Percentiles rank a stretch among this genome's conserved stretches.
These are phyloP conservation scores for Escovopsis weberi DNA, from an alignment of 2,329 filamentous ascomycete species.

Conservation along the genomic window DNA sequence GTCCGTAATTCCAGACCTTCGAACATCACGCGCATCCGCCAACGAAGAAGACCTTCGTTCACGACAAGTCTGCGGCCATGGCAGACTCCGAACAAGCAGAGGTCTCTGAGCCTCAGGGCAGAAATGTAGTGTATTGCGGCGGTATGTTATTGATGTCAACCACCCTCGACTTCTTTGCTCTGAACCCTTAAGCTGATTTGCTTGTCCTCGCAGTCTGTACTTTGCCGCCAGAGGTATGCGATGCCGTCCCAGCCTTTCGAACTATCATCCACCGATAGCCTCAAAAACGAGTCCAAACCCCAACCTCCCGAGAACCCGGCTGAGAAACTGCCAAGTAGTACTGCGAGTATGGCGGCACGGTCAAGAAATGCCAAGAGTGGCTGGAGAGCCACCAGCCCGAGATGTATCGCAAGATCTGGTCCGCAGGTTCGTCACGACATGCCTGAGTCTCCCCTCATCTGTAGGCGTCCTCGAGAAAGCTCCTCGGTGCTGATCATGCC, in stretches of 20 bases:
- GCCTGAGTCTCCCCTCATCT: neutral
- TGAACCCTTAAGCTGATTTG: neutral
- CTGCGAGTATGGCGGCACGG: conserved; percentile 94
- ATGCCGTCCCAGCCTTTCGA: neutral
- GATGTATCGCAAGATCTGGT: conserved; percentile 72
- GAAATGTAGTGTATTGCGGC: conserved; percentile 42
- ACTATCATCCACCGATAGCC: no score
- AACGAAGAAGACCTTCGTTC: no score
- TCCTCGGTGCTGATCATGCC: neutral
- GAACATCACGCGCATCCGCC: no score
- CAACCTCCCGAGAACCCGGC: conserved; percentile 2
- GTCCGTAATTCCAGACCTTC: no score
- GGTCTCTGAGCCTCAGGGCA: conserved; percentile 32
- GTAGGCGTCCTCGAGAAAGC: neutral
- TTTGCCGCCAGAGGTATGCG: conserved; percentile 47
- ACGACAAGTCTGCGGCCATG: conserved; percentile 25
- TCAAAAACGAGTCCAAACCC: neutral
- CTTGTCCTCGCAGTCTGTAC: conserved; percentile 37
- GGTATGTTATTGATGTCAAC: conserved; percentile 27
- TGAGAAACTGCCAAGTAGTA: conserved; percentile 47
- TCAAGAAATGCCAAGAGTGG: conserved; percentile 97
- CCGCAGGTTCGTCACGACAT: conserved; percentile 46
- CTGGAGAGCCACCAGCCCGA: conserved; percentile 58
- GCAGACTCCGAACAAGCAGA: conserved; percentile 38
- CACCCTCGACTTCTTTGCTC: neutral